Evolutionary conservation across 257 asterid species (phyloP).

Genomic region (Linderniella brevidens): DNA sequence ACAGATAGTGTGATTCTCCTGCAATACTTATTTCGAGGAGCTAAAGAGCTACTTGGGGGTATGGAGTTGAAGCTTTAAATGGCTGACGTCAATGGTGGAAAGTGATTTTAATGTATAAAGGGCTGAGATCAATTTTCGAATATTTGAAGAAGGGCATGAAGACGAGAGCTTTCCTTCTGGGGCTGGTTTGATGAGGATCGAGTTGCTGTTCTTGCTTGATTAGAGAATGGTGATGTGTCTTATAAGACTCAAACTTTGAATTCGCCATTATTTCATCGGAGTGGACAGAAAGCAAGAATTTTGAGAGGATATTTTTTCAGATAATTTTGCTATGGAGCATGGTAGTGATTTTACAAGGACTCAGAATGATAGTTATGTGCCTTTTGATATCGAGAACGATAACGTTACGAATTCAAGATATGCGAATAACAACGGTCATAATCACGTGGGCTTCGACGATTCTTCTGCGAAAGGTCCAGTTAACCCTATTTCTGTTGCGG

Average conservation of each 20-base stretch:
- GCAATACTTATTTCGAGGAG: too few species aligned
- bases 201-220: slow-evolving; percentile 16
- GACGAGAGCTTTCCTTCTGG: slow-evolving; percentile 56
- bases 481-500: slow-evolving; percentile 34
- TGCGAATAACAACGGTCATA: slow-evolving; percentile 12
- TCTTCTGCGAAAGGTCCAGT: slow-evolving; percentile 12
- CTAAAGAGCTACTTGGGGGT: too few species aligned
- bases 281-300: slow-evolving; percentile 14
- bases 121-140: slow-evolving; percentile 22
- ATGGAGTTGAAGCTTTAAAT: too few species aligned
- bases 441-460: slow-evolving; percentile 9
- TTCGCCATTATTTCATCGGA: slow-evolving; percentile 18
- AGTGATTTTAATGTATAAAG: slow-evolving; percentile 17
- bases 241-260: slow-evolving; percentile 35
- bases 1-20: too few species aligned
- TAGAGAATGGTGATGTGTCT: slow-evolving; percentile 15
- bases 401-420: slow-evolving; percentile 13
- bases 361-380: slow-evolving; percentile 27
- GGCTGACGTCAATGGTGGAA: slow-evolving; percentile 42
- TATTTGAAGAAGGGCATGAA: slow-evolving; percentile 14
- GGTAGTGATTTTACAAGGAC: slow-evolving; percentile 20
- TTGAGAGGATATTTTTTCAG: slow-evolving; percentile 15
- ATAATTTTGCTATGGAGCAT: slow-evolving; percentile 32
- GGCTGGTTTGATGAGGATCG: slow-evolving; percentile 64
- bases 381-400: slow-evolving; percentile 53